Percentiles rank a stretch among this genome's conserved stretches.
Conservation (phyloP, 306 rosid genomes). For the Inga leiocalycina region DNA sequence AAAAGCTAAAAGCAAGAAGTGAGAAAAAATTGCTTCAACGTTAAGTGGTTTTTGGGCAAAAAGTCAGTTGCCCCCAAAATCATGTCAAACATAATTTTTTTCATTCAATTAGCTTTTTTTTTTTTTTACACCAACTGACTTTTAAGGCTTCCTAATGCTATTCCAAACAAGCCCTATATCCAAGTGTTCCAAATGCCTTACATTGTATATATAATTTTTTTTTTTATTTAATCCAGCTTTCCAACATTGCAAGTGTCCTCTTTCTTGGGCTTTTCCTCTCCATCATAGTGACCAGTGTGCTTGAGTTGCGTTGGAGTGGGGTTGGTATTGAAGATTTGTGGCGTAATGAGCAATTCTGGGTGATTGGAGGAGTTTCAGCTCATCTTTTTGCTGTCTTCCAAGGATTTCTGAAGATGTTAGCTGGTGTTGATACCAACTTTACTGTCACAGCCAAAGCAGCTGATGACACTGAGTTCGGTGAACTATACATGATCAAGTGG, state of each 20-base stretch:
- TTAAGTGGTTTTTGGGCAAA: too few relatives aligned
- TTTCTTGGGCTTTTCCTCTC: conserved; percentile 97
- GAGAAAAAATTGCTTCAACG: too few relatives aligned
- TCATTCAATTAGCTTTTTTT: too few relatives aligned
- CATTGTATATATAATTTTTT: background rate
- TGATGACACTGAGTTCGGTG: conserved; percentile 82
- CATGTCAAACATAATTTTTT: too few relatives aligned
- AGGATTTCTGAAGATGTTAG: conserved; percentile 89
- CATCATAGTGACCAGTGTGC: conserved; percentile 80
- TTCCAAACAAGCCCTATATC: too few relatives aligned
- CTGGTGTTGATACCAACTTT: conserved; percentile 94
- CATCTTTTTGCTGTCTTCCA: conserved; percentile 99
- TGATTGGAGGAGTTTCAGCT: conserved; percentile 95
- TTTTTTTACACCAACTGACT: too few relatives aligned
- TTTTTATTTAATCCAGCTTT: conserved; percentile 60
- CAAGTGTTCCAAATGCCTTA: background rate
- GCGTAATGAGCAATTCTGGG: conserved; percentile 99
- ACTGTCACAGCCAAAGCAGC: conserved; percentile 91
- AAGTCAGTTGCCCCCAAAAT: too few relatives aligned
- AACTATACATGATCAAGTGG: conserved; percentile 88
- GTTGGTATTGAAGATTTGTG: conserved; percentile 82
- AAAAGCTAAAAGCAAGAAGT: too few relatives aligned
- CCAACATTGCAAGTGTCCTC: conserved; percentile 84
- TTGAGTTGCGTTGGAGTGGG: conserved; percentile 96
- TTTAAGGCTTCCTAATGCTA: too few relatives aligned